Evolutionary conservation across 2,329 filamentous ascomycete genomes (phyloP).

Genomic region (Calcarisporium arbuscula): DNA sequence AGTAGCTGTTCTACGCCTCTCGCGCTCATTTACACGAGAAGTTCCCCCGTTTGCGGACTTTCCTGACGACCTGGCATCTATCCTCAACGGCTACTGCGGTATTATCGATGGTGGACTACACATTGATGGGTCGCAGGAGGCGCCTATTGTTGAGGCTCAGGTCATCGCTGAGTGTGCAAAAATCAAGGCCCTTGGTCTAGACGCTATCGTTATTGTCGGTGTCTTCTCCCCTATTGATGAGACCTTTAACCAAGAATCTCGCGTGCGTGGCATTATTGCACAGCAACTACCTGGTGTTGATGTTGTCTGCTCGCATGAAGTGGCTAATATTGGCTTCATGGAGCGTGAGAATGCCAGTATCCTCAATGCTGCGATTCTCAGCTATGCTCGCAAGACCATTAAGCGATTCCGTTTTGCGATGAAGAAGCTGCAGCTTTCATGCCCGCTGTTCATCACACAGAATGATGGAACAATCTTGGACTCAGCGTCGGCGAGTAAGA

Average conservation of each 20-base stretch:
- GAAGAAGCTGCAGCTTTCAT: slow-evolving; percentile 29
- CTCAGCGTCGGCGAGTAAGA: slow-evolving; percentile 31
- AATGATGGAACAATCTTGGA: slow-evolving; percentile 43
- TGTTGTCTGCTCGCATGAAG: slow-evolving; percentile 20
- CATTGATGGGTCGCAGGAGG: slow-evolving; percentile 1
- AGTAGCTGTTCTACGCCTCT: neutral
- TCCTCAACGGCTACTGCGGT: slow-evolving; percentile 20
- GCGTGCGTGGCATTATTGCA: slow-evolving; percentile 34
- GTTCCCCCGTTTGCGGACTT: slow-evolving; percentile 41
- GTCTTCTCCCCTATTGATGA: slow-evolving; percentile 54
- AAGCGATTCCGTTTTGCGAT: slow-evolving; percentile 38
- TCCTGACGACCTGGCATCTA: slow-evolving; percentile 34
- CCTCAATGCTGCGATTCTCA: slow-evolving; percentile 44
- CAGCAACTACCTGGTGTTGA: slow-evolving; percentile 2
- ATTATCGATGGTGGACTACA: neutral
- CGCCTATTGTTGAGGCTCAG: slow-evolving; percentile 1
- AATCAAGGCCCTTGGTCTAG: slow-evolving; percentile 21
- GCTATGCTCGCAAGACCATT: slow-evolving; percentile 40
- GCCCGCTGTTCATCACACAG: slow-evolving; percentile 40
- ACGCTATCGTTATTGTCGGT: slow-evolving; percentile 46
- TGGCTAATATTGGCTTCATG: slow-evolving; percentile 32
- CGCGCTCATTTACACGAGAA: slow-evolving; percentile 28
- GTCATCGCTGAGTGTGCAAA: slow-evolving; percentile 14
- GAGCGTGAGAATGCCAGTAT: slow-evolving; percentile 48
- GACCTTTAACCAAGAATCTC: slow-evolving; percentile 39